A percentile compares a stretch with the other conserved stretches of the same genome.
These are phyloP conservation scores for Cadophora sp. DNA, from an alignment of 2,329 filamentous ascomycete genomes.

Conservation along the genomic window DNA sequence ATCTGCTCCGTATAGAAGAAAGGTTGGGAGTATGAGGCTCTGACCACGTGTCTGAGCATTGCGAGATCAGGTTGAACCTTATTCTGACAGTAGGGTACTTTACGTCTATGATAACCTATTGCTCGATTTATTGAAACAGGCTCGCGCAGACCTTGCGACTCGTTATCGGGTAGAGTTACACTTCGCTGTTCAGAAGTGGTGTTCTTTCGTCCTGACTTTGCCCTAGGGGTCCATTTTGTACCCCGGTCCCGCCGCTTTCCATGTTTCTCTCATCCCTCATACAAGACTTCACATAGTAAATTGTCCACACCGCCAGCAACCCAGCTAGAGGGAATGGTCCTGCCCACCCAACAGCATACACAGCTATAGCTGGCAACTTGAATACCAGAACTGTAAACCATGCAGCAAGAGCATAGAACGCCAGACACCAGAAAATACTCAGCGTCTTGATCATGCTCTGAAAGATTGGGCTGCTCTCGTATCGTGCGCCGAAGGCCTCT, in stretches of 20 bases:
- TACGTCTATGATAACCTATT: no score
- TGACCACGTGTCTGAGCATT: no score
- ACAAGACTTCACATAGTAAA: slow-evolving; percentile 32
- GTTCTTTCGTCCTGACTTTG: slow-evolving; percentile 27
- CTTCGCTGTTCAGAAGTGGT: slow-evolving; percentile 25
- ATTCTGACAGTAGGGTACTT: no score
- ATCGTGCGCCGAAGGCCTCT: slow-evolving; percentile 50
- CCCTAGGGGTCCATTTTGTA: background rate
- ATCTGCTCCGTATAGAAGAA: no score
- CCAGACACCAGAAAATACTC: slow-evolving; percentile 36
- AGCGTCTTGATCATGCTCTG: slow-evolving; percentile 47
- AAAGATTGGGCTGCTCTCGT: slow-evolving; percentile 50
- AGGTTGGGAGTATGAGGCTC: no score
- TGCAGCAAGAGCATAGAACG: slow-evolving; percentile 29
- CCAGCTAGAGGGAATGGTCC: slow-evolving; percentile 33
- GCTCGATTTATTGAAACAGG: no score
- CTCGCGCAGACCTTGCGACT: no score
- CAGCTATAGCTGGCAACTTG: slow-evolving; percentile 25
- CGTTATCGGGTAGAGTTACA: no score
- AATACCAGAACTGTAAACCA: slow-evolving; percentile 30
- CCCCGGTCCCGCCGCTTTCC: slow-evolving; percentile 12
- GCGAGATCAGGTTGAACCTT: no score
- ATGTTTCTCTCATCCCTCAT: slow-evolving; percentile 25
- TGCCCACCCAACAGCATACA: slow-evolving; percentile 38
- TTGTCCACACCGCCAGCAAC: slow-evolving; percentile 32